These are phyloP conservation scores for Macroventuria anomochaeta DNA, from an alignment of 2,329 filamentous ascomycete species.

Conservation along the genomic window DNA sequence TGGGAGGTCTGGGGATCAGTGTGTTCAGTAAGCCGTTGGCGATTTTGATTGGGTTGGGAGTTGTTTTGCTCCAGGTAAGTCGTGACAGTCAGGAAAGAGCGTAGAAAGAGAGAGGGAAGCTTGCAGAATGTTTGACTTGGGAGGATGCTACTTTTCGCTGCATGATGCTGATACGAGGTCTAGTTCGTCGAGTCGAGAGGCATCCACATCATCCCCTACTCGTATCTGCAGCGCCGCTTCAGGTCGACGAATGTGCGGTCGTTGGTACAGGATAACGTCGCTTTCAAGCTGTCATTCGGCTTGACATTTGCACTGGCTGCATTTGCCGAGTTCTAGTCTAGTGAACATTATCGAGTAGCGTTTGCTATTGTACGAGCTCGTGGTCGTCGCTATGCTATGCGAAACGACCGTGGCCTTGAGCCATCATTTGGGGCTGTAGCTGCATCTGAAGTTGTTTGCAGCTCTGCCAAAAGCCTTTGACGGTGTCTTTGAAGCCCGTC, in stretches of 20 bases:
- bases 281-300: slow-evolving; percentile 74
- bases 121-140: neutral
- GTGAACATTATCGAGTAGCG: neutral
- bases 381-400: slow-evolving; percentile 6
- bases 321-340: slow-evolving; percentile 62
- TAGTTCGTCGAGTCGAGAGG: slow-evolving; percentile 60
- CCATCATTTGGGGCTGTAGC: slow-evolving; percentile 39
- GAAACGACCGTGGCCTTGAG: slow-evolving; percentile 24
- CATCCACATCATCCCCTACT: slow-evolving; percentile 59
- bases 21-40: slow-evolving; percentile 75
- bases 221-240: slow-evolving; percentile 58
- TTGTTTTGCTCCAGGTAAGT: slow-evolving; percentile 68
- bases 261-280: slow-evolving; percentile 63
- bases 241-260: slow-evolving; percentile 58
- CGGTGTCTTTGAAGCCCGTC: slow-evolving; percentile 43
- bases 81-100: neutral
- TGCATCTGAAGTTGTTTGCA: slow-evolving; percentile 49
- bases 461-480: slow-evolving; percentile 46
- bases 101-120: neutral
- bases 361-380: slow-evolving; percentile 13
- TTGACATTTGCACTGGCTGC: slow-evolving; percentile 74
- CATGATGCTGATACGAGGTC: slow-evolving; percentile 25
- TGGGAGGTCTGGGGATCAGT: slow-evolving; percentile 67
- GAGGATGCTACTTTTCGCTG: neutral
- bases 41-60: slow-evolving; percentile 68